Percentiles rank a stretch among this genome's conserved stretches.
phyloP scores from a whole-genome alignment of 768 basidiomycete species.

The Tylopilus felleus region DNA sequence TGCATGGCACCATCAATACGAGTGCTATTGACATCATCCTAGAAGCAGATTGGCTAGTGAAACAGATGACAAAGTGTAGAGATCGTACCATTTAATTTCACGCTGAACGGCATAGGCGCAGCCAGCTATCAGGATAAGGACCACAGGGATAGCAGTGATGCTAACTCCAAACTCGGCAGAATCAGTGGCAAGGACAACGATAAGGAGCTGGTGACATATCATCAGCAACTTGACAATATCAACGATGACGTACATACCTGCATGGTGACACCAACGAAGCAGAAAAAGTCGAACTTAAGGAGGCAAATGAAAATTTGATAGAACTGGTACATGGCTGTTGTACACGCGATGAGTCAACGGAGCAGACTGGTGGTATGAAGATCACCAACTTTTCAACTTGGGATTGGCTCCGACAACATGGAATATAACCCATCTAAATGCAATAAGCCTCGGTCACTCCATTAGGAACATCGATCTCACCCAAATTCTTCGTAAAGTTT shows the following conservation, averaged over 20 bases:
- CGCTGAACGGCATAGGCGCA: slow-evolving; percentile 71
- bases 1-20: slow-evolving; percentile 73
- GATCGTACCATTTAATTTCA: slow-evolving; percentile 71
- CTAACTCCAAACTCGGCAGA: slow-evolving; percentile 81
- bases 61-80: neutral
- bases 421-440: slow-evolving; percentile 80
- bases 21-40: slow-evolving; percentile 71
- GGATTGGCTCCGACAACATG: slow-evolving; percentile 86
- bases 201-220: slow-evolving; percentile 58
- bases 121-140: slow-evolving; percentile 60
- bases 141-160: slow-evolving; percentile 78
- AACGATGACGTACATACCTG: slow-evolving; percentile 47
- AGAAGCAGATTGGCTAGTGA: neutral
- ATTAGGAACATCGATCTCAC: slow-evolving; percentile 39
- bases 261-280: slow-evolving; percentile 84
- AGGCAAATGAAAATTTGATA: slow-evolving; percentile 87
- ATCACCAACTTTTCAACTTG: slow-evolving; percentile 68
- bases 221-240: neutral
- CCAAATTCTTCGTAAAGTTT: slow-evolving; percentile 80
- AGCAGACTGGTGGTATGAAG: neutral
- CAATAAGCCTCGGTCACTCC: neutral
- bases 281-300: slow-evolving; percentile 89
- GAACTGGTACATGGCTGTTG: slow-evolving; percentile 78
- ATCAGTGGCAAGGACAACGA: slow-evolving; percentile 61
- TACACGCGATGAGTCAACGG: slow-evolving; percentile 3